These are phyloP conservation scores for Penicillium sumatraense DNA, from an alignment of 2,329 filamentous ascomycete genomes.

Conservation along the genomic window DNA sequence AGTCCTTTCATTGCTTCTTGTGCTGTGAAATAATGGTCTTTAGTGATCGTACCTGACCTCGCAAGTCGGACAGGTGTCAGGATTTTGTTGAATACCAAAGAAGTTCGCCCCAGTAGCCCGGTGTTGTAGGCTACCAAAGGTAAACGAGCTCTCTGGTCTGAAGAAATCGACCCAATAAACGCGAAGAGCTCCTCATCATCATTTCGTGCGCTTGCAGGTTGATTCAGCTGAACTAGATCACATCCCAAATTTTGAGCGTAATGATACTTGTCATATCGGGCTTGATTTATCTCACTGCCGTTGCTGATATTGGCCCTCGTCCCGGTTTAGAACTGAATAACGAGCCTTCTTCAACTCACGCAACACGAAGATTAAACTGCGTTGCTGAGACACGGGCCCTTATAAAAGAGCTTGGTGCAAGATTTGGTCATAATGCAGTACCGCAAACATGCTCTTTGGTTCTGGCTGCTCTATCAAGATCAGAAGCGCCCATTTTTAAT, in stretches of 20 bases:
- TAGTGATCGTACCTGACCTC: background rate
- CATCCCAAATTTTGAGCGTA: background rate
- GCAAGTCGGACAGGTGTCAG: background rate
- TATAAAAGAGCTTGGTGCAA: background rate
- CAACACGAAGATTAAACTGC: too few relatives aligned
- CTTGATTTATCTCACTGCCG: background rate
- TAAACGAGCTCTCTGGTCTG: background rate
- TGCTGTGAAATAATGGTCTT: background rate
- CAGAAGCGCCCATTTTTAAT: too few relatives aligned
- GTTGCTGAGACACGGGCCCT: background rate
- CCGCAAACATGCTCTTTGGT: background rate
- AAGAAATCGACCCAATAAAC: background rate
- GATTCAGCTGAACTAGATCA: constrained; percentile 1
- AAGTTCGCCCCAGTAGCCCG: background rate
- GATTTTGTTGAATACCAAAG: constrained; percentile 2
- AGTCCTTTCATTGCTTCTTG: constrained; percentile 4
- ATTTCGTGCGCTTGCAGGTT: background rate
- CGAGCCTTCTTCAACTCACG: too few relatives aligned
- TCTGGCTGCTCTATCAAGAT: background rate
- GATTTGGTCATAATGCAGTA: background rate
- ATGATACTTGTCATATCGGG: constrained; percentile 1
- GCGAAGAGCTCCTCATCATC: background rate
- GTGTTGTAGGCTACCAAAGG: constrained; percentile 4
- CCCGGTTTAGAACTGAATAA: too few relatives aligned
- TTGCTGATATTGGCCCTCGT: too few relatives aligned